phyloP scores from a whole-genome alignment of 2,329 filamentous ascomycete genomes.

The Sphaerulina vaccinii region DNA sequence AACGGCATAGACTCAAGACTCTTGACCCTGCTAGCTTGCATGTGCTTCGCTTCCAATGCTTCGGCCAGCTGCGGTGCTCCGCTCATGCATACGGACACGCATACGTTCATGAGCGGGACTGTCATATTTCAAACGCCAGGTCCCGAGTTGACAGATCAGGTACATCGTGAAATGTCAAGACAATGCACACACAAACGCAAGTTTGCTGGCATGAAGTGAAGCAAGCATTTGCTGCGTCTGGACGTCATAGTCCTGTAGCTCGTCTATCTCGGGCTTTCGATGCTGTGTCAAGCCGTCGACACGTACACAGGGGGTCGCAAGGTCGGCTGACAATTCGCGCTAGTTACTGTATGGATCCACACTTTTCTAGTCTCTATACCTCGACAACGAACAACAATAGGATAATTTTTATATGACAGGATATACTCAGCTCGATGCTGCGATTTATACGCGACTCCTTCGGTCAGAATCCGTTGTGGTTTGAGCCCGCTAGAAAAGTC shows the following conservation, averaged over 20 bases:
- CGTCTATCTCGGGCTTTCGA: constrained; percentile 15
- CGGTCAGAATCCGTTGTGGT: no score
- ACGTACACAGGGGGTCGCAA: no score
- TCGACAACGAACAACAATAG: no score
- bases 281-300: constrained; percentile 16
- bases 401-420: no score
- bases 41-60: constrained; percentile 5
- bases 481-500: no score
- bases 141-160: neutral
- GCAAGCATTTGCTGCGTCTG: constrained; percentile 17
- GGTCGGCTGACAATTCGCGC: no score
- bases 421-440: no score
- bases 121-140: constrained; percentile 12
- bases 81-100: constrained; percentile 3
- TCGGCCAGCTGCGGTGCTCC: constrained; percentile 1
- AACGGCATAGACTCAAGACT: neutral
- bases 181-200: constrained; percentile 18
- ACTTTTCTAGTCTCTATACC: no score
- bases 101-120: constrained; percentile 6
- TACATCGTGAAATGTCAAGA: constrained; percentile 9
- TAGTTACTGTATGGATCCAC: no score
- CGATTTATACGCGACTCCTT: no score
- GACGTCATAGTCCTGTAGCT: constrained; percentile 21
- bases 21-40: constrained; percentile 4
- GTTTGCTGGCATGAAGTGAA: constrained; percentile 18